Conservation (phyloP, 1,284 basidiomycete species). For the Athelia psychrophila region DNA sequence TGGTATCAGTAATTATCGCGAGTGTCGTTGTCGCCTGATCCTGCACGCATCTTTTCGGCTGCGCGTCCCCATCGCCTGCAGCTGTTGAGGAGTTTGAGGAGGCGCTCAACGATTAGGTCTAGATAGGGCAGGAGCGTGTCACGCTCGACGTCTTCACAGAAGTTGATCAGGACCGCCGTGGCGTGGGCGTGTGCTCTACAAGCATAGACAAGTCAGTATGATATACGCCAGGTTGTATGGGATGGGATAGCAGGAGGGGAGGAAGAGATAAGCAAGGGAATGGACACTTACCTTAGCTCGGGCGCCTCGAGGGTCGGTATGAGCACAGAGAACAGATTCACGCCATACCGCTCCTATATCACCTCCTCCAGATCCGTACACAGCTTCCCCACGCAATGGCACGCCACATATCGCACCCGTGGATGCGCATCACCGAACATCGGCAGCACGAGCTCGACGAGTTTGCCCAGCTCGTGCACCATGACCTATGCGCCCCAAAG, state of each 20-base stretch:
- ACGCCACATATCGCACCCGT: constrained; percentile 79
- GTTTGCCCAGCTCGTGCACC: constrained; percentile 72
- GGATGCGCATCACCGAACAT: constrained; percentile 79
- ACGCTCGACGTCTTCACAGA: constrained; percentile 80
- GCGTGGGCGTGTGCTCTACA: constrained; percentile 80
- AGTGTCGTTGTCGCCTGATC: constrained; percentile 82
- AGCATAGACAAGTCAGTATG: constrained; percentile 2
- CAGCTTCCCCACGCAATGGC: constrained; percentile 86
- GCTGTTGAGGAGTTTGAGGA: constrained; percentile 65
- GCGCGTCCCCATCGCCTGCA: constrained; percentile 28
- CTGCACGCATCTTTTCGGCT: constrained; percentile 63
- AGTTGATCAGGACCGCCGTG: constrained; percentile 82
- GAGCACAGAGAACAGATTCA: constrained; percentile 64
- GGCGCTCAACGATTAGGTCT: constrained; percentile 70
- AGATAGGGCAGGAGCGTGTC: constrained; percentile 72
- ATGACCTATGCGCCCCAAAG: constrained; percentile 48
- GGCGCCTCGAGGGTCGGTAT: constrained; percentile 75
- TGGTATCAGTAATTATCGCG: constrained; percentile 83
- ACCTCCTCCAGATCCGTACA: constrained; percentile 84
- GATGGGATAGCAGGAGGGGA: too few relatives aligned
- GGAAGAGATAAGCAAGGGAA: not conserved
- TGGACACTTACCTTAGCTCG: constrained; percentile 57
- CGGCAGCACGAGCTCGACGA: constrained; percentile 74
- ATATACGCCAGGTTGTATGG: not conserved
- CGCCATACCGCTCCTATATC: constrained; percentile 70